Base-by-base conservation (phyloP, 192 early-diverging fungal genomes). In the Entophlyctis luteolus region DNA sequence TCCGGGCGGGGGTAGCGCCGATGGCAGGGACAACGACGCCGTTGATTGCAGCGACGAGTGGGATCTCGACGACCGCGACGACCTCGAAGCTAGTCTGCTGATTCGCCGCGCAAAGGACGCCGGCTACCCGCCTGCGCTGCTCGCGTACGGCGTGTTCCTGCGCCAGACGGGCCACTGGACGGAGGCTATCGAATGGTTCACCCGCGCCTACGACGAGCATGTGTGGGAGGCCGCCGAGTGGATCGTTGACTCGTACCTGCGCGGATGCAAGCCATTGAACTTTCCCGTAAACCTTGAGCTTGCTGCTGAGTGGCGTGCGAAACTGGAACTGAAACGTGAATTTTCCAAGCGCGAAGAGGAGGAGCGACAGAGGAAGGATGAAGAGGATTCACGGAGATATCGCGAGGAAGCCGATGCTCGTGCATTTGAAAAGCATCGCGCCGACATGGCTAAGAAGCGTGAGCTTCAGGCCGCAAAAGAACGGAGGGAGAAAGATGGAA, bases 61-160 rank as follows among this genome's bases (percentile, higher is more conserved):
- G 60, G 27, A n/a, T 5, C 48, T 49, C 47, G 60, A 63, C 32
- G 27, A 16, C 5, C 18, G 18, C 23, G 34, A 34, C 33, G 63
- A 66, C 36, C 52, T 54, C 49, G 63, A 66, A 54, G 63, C 63
- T 6, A 52, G 49, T 12, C 22, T 66, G 4, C 45, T 68, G n/a
- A 23, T 68, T 48, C 37, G 55, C 6, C 56, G 48, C 20, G 54
- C 67, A 20, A 55, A 53, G 25, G 67, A 18, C n/a, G 18, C 29
- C 14, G 55, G 37, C 18, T 48, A 42, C 48, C 55, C 67, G 29
- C 67, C 67, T 5, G 67, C 67, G n/a, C 4, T 68, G 23, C 54
- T 58, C 42, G 53, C 37, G 4, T 68, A 58, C 42, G 67, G 42
- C 3, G 34, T 68, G 29, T 68, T 48, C 29, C 45, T 68, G 8